phyloP scores from a whole-genome alignment of 1,284 basidiomycete genomes.

The Ustilago nuda region DNA sequence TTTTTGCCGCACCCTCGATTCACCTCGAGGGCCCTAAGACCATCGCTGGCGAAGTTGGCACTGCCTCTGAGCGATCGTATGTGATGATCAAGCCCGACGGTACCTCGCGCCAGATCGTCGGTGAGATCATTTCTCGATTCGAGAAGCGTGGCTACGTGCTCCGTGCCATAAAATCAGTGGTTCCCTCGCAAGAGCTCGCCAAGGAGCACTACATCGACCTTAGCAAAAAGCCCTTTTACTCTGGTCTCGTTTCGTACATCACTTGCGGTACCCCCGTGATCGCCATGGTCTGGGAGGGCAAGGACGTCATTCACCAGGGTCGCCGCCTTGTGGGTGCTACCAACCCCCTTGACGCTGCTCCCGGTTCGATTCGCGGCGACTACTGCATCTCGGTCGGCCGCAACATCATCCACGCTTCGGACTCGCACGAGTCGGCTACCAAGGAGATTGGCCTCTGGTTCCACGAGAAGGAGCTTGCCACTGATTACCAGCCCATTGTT shows the following conservation, averaged over 20 bases:
- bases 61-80: constrained; percentile 70
- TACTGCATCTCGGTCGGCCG: constrained; percentile 67
- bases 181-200: constrained; percentile 53
- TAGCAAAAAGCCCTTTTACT: constrained; percentile 61
- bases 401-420: constrained; percentile 72
- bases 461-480: constrained; percentile 70
- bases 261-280: constrained; percentile 64
- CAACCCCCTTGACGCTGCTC: constrained; percentile 60
- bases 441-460: constrained; percentile 73
- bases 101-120: constrained; percentile 61
- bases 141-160: constrained; percentile 59
- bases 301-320: constrained; percentile 67
- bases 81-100: constrained; percentile 71
- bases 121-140: constrained; percentile 63
- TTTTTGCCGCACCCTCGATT: constrained; percentile 35
- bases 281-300: constrained; percentile 67
- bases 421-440: constrained; percentile 72
- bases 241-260: constrained; percentile 59
- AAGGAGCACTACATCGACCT: constrained; percentile 65
- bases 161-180: constrained; percentile 30
- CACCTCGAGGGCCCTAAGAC: constrained; percentile 70
- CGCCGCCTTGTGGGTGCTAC: constrained; percentile 66
- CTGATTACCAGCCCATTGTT: constrained; percentile 70
- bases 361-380: constrained; percentile 64
- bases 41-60: constrained; percentile 71